Evolutionary conservation across 1,139 yeast species (phyloP).

Genomic region (Nakaseomyces glabratus): DNA sequence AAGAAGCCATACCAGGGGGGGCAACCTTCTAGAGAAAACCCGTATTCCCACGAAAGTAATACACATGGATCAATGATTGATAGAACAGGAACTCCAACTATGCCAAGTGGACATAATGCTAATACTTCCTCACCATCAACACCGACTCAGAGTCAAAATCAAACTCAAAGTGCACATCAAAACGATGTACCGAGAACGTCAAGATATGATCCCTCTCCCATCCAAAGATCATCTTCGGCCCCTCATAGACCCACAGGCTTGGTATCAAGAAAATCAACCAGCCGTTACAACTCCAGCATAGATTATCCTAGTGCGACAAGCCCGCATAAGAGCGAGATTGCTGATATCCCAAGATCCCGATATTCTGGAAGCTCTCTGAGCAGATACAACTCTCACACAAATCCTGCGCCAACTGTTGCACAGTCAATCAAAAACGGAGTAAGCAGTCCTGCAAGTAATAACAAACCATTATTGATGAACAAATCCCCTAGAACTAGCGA

Average conservation of each 20-base stretch:
- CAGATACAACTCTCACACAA: conserved; percentile 17
- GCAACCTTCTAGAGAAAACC: too few species aligned
- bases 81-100: conserved; percentile 9
- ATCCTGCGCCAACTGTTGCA: conserved; percentile 1
- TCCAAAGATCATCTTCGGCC: conserved; percentile 7
- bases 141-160: conserved; percentile 7
- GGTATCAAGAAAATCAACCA: conserved; percentile 9
- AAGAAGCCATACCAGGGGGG: conserved; percentile 10
- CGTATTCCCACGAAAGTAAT: too few species aligned
- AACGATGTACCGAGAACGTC: conserved; percentile 16
- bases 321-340: conserved; percentile 1
- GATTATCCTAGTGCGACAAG: conserved; percentile 8
- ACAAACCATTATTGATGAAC: conserved; percentile 1
- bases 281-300: conserved; percentile 18
- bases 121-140: conserved; percentile 6
- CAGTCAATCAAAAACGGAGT: not conserved
- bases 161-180: conserved; percentile 6
- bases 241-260: conserved; percentile 4
- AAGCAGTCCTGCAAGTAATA: not conserved
- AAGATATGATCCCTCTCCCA: conserved; percentile 19
- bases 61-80: too few species aligned
- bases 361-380: conserved; percentile 17
- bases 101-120: too few species aligned
- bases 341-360: conserved; percentile 12
- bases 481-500: conserved; percentile 1